A percentile compares a stretch with the other conserved stretches of the same genome.
Evolutionary conservation across 2,329 filamentous ascomycete species (phyloP).

Genomic region (Phyllosticta ampelicida): DNA sequence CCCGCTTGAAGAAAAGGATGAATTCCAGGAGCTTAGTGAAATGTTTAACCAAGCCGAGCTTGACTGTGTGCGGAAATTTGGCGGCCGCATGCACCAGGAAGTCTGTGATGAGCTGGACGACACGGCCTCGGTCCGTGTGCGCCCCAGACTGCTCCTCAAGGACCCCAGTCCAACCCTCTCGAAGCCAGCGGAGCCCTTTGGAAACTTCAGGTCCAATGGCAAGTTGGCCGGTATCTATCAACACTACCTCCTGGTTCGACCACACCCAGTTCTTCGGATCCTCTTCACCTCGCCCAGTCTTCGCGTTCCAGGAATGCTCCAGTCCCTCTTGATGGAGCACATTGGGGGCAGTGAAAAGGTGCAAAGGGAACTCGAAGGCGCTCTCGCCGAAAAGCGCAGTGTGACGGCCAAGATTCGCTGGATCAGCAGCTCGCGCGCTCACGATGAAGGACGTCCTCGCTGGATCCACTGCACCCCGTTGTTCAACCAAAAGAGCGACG

Average conservation of each 20-base stretch:
- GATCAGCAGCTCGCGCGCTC: slow-evolving; percentile 36
- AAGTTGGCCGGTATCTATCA: slow-evolving; percentile 39
- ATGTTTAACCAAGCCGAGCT: slow-evolving; percentile 61
- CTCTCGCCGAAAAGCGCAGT: slow-evolving; percentile 56
- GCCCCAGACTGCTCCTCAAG: slow-evolving; percentile 39
- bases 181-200: slow-evolving; percentile 11
- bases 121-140: slow-evolving; percentile 20
- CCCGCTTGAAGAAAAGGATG: slow-evolving; percentile 39
- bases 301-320: slow-evolving; percentile 38
- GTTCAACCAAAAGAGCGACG: slow-evolving; percentile 52
- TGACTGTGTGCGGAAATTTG: slow-evolving; percentile 50
- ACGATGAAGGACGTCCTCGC: slow-evolving; percentile 48
- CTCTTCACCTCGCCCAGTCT: slow-evolving; percentile 41
- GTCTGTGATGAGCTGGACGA: slow-evolving; percentile 16
- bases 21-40: slow-evolving; percentile 55
- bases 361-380: slow-evolving; percentile 44
- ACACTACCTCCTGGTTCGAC: slow-evolving; percentile 39
- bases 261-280: slow-evolving; percentile 38
- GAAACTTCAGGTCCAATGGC: slow-evolving; percentile 23
- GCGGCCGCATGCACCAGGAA: slow-evolving; percentile 53
- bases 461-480: slow-evolving; percentile 74
- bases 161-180: slow-evolving; percentile 27
- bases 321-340: slow-evolving; percentile 38
- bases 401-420: slow-evolving; percentile 67
- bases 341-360: slow-evolving; percentile 42